Evolutionary conservation across 208 protist genomes (phyloP).

Genomic region (Strigomonas galati): DNA sequence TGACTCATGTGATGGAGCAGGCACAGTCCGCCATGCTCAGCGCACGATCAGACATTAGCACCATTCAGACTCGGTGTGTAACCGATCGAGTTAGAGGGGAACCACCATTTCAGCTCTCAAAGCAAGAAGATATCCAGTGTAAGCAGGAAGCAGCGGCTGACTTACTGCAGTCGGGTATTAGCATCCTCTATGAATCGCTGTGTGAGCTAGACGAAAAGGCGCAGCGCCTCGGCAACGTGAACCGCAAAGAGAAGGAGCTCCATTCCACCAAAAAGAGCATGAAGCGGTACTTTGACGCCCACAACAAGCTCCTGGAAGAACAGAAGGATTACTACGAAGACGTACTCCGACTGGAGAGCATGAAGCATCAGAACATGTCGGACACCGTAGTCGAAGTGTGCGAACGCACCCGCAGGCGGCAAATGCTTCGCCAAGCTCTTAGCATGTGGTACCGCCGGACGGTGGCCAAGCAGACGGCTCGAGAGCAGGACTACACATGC

Average conservation of each 20-base stretch:
- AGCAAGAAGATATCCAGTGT: slow-evolving; percentile 28
- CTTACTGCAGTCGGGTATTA: slow-evolving; percentile 30
- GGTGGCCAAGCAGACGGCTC: not conserved
- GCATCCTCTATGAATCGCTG: slow-evolving; percentile 26
- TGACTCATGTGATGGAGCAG: slow-evolving; percentile 33
- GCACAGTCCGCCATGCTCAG: slow-evolving; percentile 36
- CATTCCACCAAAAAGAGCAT: slow-evolving; percentile 41
- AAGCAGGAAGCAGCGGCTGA: slow-evolving; percentile 41
- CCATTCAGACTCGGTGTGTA: slow-evolving; percentile 25
- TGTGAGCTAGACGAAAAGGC: slow-evolving; percentile 28
- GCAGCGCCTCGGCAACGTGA: slow-evolving; percentile 23
- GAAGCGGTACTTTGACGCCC: slow-evolving; percentile 56
- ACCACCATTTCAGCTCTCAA: slow-evolving; percentile 14
- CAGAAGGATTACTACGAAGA: slow-evolving; percentile 21
- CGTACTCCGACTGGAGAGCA: slow-evolving; percentile 17
- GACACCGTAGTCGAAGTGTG: slow-evolving; percentile 2
- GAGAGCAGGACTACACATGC: not conserved
- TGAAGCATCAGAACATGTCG: slow-evolving; percentile 26
- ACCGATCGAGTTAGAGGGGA: slow-evolving; percentile 2
- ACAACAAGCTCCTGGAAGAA: slow-evolving; percentile 25
- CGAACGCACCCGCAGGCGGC: not conserved
- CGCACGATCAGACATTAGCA: slow-evolving; percentile 31
- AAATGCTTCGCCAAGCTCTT: slow-evolving; percentile 1
- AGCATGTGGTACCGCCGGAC: not conserved
- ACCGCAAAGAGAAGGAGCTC: slow-evolving; percentile 30